Evolutionary conservation across 2,329 filamentous ascomycete genomes (phyloP), one percentile per base, ranked within the genome.

Genomic region (Monilinia fructicola): DNA sequence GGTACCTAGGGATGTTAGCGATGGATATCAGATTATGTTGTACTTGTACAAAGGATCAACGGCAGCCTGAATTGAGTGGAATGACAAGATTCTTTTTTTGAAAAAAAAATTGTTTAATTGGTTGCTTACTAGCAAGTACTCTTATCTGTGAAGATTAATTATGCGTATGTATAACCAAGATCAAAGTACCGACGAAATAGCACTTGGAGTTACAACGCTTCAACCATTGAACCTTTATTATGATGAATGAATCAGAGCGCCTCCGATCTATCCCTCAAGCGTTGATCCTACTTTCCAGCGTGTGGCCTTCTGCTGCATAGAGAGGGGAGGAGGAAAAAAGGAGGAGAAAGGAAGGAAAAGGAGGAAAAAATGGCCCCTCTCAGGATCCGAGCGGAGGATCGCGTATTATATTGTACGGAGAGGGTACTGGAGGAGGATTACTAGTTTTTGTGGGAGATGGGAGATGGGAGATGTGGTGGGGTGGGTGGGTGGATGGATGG

Each of bases 1-100:
- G 23, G 55, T n/a, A n/a, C 38, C 35, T 58, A 21, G 16, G 40
- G 21, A 58, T 46, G 26, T 26, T 31, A 53, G 55, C 42, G 55
- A 46, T 59, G 26, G 26, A 59, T 46, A 59, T 59, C 55, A 31
- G 40, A 59, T 59, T 46, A 31, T 59, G 55, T 59, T 59, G 55
- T 59, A 46, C 55, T 46, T 46, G 40, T 59, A 46, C 55, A 59
- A 26, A 59, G 31, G 55, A 46, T 59, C 55, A 44, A 58, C 55
- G 16, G 31, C 55, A 59, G 26, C 26, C 40, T 58, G 40, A 31
- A 31, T 28, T 28, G 18, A 59, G 55, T 11, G 26, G 26, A 59
- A 46, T 46, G 11, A 46, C 31, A 46, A 59, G 26, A n/a, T 5
- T n/a, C 1, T 31, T 35, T n/a, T n/a, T n/a, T n/a, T n/a, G n/a